Percentiles rank a stretch among this genome's conserved stretches.
phyloP scores from a whole-genome alignment of 2,329 filamentous ascomycete genomes.

The Cryphonectria nitschkei region DNA sequence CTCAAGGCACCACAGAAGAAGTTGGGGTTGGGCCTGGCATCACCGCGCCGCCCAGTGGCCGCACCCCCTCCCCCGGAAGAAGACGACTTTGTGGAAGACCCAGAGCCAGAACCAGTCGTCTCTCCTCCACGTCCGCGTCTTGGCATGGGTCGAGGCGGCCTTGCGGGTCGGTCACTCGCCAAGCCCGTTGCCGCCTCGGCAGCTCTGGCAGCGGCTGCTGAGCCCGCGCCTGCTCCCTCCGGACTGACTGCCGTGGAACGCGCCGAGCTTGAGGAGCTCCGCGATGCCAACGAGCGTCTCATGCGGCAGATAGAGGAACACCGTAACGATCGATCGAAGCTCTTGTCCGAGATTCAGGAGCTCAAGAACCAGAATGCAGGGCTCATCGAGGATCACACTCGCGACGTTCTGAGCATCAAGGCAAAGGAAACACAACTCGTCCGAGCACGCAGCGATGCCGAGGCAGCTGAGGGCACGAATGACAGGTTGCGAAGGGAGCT shows the following conservation, averaged over 20 bases:
- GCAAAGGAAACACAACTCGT: constrained; percentile 98
- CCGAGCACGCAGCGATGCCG: constrained; percentile 84
- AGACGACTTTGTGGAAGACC: constrained; percentile 49
- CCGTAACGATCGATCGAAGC: constrained; percentile 77
- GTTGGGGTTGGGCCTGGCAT: constrained; percentile 49
- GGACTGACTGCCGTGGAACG: constrained; percentile 80
- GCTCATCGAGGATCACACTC: constrained; percentile 94
- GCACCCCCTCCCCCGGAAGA: constrained; percentile 55
- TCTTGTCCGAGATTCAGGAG: constrained; percentile 87
- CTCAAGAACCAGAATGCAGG: constrained; percentile 96
- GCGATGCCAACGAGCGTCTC: constrained; percentile 79
- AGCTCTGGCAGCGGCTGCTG: constrained; percentile 53
- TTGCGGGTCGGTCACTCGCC: constrained; percentile 82
- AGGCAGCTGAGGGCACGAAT: constrained; percentile 84
- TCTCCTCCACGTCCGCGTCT: constrained; percentile 61
- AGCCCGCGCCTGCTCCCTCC: constrained; percentile 59
- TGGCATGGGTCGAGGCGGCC: constrained; percentile 75
- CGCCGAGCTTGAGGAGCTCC: constrained; percentile 89
- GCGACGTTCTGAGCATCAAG: constrained; percentile 94
- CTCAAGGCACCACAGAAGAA: constrained; percentile 65
- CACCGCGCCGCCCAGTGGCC: constrained; percentile 56
- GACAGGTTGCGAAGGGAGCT: constrained; percentile 85
- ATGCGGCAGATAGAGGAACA: constrained; percentile 77
- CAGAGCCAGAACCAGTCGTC: constrained; percentile 44
- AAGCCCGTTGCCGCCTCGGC: constrained; percentile 64